Evolutionary conservation across 306 rosid genomes (phyloP).

Genomic region (Prinsepia uniflora): DNA sequence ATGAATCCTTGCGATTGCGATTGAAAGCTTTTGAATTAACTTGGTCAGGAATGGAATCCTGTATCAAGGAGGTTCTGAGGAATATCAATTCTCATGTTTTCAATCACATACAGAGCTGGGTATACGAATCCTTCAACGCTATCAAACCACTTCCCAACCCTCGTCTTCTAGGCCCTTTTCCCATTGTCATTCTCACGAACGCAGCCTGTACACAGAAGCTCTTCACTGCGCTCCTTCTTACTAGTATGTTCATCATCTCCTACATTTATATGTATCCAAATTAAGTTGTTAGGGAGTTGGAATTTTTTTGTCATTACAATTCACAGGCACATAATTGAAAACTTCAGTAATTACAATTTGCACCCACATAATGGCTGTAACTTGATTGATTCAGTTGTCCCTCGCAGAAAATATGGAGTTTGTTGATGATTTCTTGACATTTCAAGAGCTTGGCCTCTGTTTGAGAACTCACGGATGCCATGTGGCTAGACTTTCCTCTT

Average conservation of each 20-base stretch:
- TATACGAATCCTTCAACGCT: slow-evolving; percentile 47
- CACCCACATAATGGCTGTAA: neutral
- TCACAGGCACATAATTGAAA: too few species aligned
- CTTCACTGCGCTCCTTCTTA: slow-evolving; percentile 63
- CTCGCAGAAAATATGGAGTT: slow-evolving; percentile 83
- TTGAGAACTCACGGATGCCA: slow-evolving; percentile 77
- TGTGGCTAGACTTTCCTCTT: slow-evolving; percentile 76
- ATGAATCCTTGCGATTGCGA: slow-evolving; percentile 36
- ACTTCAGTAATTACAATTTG: too few species aligned
- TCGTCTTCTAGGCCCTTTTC: slow-evolving; percentile 51
- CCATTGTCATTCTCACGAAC: slow-evolving; percentile 35
- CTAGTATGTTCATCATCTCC: slow-evolving; percentile 48
- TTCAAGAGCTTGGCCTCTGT: slow-evolving; percentile 70
- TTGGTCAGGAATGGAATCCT: slow-evolving; percentile 68
- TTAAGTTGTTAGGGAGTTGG: neutral
- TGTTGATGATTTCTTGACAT: slow-evolving; percentile 79
- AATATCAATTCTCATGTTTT: slow-evolving; percentile 55
- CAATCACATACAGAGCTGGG: slow-evolving; percentile 61
- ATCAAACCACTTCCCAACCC: slow-evolving; percentile 44
- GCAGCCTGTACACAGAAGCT: slow-evolving; percentile 37
- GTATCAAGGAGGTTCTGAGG: slow-evolving; percentile 65
- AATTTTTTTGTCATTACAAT: neutral
- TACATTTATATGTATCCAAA: neutral
- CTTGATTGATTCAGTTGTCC: slow-evolving; percentile 15
- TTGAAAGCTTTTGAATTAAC: slow-evolving; percentile 49